Evolutionary conservation across 345 rosid genomes (phyloP), one percentile per base, ranked within the genome.

Genomic region (Syzygium jambos): DNA sequence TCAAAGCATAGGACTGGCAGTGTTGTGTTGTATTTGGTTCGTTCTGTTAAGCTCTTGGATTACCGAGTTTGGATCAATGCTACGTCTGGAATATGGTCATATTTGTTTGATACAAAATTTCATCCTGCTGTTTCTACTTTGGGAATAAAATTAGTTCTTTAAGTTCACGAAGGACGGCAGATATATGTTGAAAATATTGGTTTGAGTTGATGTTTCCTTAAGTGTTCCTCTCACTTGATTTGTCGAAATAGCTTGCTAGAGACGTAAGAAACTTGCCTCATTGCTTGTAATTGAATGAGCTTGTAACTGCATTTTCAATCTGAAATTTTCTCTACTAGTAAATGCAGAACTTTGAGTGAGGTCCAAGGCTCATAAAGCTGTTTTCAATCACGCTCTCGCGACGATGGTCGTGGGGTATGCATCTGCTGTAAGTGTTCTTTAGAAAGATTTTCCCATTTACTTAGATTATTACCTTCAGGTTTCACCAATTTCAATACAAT

Each of bases 391-490:
- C 89, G 94, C 98, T 10, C 97, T 95, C 85, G 95, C 97, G 78
- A 89, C 85, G 3, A 95, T 95, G 77, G 88, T 96, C 89, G 98
- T 95, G 87, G 95, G 95, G 89, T 97, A 96, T 90, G 96, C 98
- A 61, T 96, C 99, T 78, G 98, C 99, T n/a, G 96, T 59, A 5
- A 27, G 65, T 2, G 65, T 59, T 5, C 16, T 59, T 59, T 11
- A 5, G 1, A 59, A 25, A 27, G 0, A 59, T 9, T 2, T 25
- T 59, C 0, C 0, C 29, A 59, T 25, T 11, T 27, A 10, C 63
- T 0, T 11, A 2, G 63, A 57, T 11, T 25, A 11, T 27, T 61
- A 13, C 73, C 14, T 29, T 34, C 25, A 17, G 27, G 19, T 5
- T 38, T 34, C 23, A 6, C 25, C 14, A 51, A 38, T 12, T 27